Percentiles rank a stretch among this genome's conserved stretches.
These are phyloP conservation scores for Lactarius deliciosus DNA, from an alignment of 768 basidiomycete species.

Conservation along the genomic window DNA sequence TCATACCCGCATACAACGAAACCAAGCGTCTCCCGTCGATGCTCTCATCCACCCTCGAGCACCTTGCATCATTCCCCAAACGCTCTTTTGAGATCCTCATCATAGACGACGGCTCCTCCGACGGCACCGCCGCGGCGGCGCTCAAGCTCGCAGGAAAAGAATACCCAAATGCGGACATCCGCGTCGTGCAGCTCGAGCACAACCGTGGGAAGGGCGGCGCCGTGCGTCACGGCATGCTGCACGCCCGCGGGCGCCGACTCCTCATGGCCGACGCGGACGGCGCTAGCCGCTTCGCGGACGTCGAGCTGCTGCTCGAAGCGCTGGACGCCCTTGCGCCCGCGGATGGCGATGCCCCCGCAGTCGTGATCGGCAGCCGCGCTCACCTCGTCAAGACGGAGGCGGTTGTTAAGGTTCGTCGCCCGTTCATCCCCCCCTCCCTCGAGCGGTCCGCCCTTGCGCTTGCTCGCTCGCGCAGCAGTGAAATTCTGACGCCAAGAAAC, in stretches of 20 bases:
- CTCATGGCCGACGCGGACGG: constrained; percentile 96
- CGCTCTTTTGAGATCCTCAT: constrained; percentile 80
- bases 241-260: constrained; percentile 70
- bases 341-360: constrained; percentile 53
- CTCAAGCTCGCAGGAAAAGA: constrained; percentile 57
- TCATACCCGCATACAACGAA: constrained; percentile 94
- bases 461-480: not conserved
- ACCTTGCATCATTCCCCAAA: constrained; percentile 46
- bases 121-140: constrained; percentile 67
- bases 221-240: constrained; percentile 87
- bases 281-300: constrained; percentile 82
- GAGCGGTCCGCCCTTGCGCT: not conserved
- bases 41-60: constrained; percentile 72
- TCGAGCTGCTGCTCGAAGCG: constrained; percentile 72
- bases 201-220: constrained; percentile 95
- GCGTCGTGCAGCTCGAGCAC: constrained; percentile 70
- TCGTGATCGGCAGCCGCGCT: constrained; percentile 82
- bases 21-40: constrained; percentile 77
- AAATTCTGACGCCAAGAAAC: not conserved
- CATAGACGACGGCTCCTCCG: constrained; percentile 86
- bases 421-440: not conserved
- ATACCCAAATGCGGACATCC: constrained; percentile 60
- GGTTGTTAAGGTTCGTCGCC: constrained; percentile 78
- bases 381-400: constrained; percentile 91
- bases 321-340: constrained; percentile 62